Evolutionary conservation across 2,329 filamentous ascomycete species (phyloP), one percentile per base, ranked within the genome.

Genomic region (Apiospora arundinis): DNA sequence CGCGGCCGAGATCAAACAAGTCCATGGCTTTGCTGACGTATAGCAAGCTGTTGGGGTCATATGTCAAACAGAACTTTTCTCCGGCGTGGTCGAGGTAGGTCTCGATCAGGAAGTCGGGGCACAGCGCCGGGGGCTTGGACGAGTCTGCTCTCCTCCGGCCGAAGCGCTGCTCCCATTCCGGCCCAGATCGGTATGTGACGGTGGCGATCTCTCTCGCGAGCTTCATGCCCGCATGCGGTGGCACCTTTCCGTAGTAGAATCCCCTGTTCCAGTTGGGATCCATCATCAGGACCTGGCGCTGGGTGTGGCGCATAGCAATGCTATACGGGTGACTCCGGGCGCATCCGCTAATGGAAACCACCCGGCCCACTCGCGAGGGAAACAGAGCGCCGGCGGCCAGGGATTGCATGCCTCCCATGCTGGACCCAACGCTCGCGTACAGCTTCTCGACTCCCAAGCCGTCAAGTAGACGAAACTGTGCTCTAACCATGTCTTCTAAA

Each of bases 21-120:
- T 99, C 96, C 96, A 99, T 99, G 6, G 96, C 96, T 83, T 99
- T 99, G 81, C 94, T 97, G 71, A 99, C 94, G 81, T 99, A 99
- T 2, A 99, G 86, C 49, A 98, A 84, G 78, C 95, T 97, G 83
- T 99, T 99, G 37, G 96, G 91, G 78, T 99, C 96, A 80, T 98
- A 98, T 74, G 96, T 95, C 37, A 99, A 87, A 80, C 95, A 98
- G 86, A 97, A 99, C 82, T 99, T 99, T 85, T 99, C 96, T 25
- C 96, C 96, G 0, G 96, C 96, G 78, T 99, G 96, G 81, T 99
- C 96, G 23, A 99, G 89, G 80, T 99, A 99, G 0, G 96, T 99
- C 83, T 99, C 96, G 75, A 99, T 97, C 32, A 99, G 86, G 79
- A 98, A 99, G 80, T 99, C 96, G 0, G 96, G 95, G 77, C 96